Evolutionary conservation across 257 asterid species (phyloP), one percentile per base, ranked within the genome.

Genomic region (Solanum clarkiae): DNA sequence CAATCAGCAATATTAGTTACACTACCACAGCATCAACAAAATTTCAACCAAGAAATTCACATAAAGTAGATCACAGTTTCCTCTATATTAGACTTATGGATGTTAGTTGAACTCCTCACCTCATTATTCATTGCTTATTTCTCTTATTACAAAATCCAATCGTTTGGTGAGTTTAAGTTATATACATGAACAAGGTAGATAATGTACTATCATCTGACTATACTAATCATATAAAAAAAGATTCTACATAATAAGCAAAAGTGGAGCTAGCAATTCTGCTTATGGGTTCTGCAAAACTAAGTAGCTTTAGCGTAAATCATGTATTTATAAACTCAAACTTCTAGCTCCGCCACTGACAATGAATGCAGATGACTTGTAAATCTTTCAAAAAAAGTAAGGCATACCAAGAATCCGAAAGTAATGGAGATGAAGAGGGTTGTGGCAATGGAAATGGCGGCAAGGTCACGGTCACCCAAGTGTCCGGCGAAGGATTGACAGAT

Each of bases 341-440:
- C 65, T 5, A 59, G 3, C 7, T 59, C 4, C 14, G 14, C 7
- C 66, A 20, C 14, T 59, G 29, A 57, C 63, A 18, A 57, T 57
- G 63, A 57, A 24, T 57, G 13, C 13, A 57, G 16, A 18, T 8
- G 20, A 20, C 13, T 57, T 57, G 20, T 20, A 60, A n/a, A 60
- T 60, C 32, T 60, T n/a, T 72, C 14, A 15, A 7, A 74, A 32
- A 24, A 47, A 57, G 59, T 12, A 11, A 44, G 53, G 24, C 72
- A 81, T 85, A 91, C 94, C 93, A 92, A 88, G 87, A 92, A 91
- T 71, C 94, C 93, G 72, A 91, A 91, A 45, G 93, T 89, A 86
- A 92, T 85, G 90, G 91, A 66, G 81, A 91, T 92, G 81, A 92
- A 84, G 71, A 92, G 89, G 32, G 93, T 92, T 85, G 94, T 92